Evolutionary conservation across 768 basidiomycete genomes (phyloP), one percentile per base, ranked within the genome.

Genomic region (Naganishia randhawae): DNA sequence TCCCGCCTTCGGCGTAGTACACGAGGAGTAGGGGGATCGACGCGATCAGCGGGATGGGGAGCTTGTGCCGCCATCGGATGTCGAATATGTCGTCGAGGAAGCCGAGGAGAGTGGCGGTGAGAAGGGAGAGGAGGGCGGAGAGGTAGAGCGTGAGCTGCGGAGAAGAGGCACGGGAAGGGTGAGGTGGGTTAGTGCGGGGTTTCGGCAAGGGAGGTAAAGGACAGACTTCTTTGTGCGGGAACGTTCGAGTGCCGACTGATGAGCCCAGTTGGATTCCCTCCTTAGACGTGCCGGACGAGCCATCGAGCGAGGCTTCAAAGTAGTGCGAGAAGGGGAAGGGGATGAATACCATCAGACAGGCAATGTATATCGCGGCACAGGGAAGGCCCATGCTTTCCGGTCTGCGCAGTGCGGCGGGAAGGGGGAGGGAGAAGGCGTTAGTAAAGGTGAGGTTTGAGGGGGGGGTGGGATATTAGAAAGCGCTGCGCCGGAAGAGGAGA

Each of bases 51-150:
- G 96, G 96, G 64, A 99, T 94, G 0, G 96, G 96, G 14, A 99
- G 82, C 79, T 99, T 99, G 81, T 98, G 92, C 67, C 96, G 82
- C 96, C 96, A 99, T 19, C 96, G 87, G 72, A 99, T 97, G 78
- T 99, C 96, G 73, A 98, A 99, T 4, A 98, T 85, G 79, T 99
- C 96, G 75, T 99, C 96, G 51, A 97, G 83, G 77, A 99, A 95
- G 35, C 96, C 96, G 9, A 99, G 86, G 69, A 98, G 84, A 0
- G 93, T 94, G 0, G 96, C 94, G 50, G 91, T 91, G 37, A 98
- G 82, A 41, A 99, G 83, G 0, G 91, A 93, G n/a, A 99, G 84
- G 8, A 99, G 76, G 10, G 92, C 91, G 0, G 96, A 94, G 51
- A 99, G 84, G 80, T 96, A 99, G 7, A 94, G 86, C 0, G 95